Evolutionary conservation across 2,329 filamentous ascomycete genomes (phyloP), one percentile per base, ranked within the genome.

Genomic region (Fusarium mexicanum): DNA sequence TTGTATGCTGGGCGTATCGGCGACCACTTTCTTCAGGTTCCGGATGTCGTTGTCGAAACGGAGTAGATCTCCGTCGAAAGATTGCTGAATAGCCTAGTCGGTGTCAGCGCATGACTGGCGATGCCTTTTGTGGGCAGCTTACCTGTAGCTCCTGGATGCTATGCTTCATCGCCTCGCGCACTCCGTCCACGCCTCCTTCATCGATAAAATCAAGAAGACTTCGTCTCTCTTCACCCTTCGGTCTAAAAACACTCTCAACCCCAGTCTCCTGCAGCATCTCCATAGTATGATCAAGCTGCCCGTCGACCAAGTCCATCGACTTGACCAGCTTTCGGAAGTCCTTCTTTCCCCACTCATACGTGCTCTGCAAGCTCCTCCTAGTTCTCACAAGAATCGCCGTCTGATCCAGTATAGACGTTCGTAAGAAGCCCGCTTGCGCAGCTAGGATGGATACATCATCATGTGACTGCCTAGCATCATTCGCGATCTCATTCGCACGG

Each of bases 401-500:
- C 81, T 92, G 89, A 31, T 90, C 86, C 40, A 82, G 84, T 65
- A 94, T 89, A 46, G 90, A 90, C 16, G 85, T 86, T 58, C 88
- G 88, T 12, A 95, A 82, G 79, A 94, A 94, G n/a, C 85, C 86
- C 0, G 91, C 90, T 77, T 93, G 88, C 13, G 93, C 91, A 29
- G 89, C 88, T 8, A 97, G 87, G 16, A 95, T 87, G 61, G 94
- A 91, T 54, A 91, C 92, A 76, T 96, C 92, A 79, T 97, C 94
- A 73, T 98, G 87, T 40, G 94, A 89, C 38, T 88, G 85, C 40
- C 94, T 92, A 9, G 95, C 94, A 20, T 90, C 87, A 26, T 90
- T 94, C 50, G 96, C 93, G 64, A 98, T 91, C 79, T 97, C 93
- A 80, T 96, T 95, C 74, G 95, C 95, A 68, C 94, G 93, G 80